Evolutionary conservation across 345 rosid species (phyloP).

Genomic region (Arabidopsis thaliana): TAIR10.1 NC_003071.7:18154001-18154500

Average conservation of each 20-base stretch:
- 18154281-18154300: conserved; percentile 2
- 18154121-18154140: neutral
- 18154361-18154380: neutral
- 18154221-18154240: neutral
- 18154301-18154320: neutral
- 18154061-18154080: too few species aligned
- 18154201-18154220: neutral
- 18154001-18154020: neutral
- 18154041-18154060: neutral
- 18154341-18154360: neutral
- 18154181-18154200: neutral
- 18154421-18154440: too few species aligned
- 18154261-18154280: neutral
- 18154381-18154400: neutral
- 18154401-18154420: neutral
- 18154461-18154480: too few species aligned
- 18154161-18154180: neutral
- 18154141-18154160: neutral
- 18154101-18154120: neutral
- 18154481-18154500: neutral
- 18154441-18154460: too few species aligned
- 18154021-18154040: neutral
- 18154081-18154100: neutral
- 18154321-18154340: neutral
- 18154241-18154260: neutral